Evolutionary conservation across 257 asterid genomes (phyloP), one percentile per base, ranked within the genome.

Genomic region (Primulina huaijiensis): DNA sequence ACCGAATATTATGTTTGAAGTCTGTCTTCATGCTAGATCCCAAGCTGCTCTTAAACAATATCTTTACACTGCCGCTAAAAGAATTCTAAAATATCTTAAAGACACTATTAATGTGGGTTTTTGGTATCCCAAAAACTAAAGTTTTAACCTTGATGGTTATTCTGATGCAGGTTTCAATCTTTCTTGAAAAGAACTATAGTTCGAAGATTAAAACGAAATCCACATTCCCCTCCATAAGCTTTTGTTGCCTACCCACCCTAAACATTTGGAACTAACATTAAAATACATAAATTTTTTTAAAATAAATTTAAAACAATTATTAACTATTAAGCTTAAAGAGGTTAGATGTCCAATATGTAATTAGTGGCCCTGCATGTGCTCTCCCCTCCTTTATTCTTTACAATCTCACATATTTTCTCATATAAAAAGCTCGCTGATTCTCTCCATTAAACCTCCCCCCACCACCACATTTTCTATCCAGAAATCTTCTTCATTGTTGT

Each of bases 351-450:
- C 72, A 69, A 70, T 63, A 33, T 31, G 69, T 78, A 35, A 77
- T 82, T 76, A 65, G 84, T 79, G 81, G 80, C 84, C 69, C 73
- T 88, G 83, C 97, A 90, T 86, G 92, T 90, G 97, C 90, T 80
- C 82, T 82, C 88, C 90, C 75, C 68, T 71, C 75, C 89, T 82
- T 88, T 84, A 77, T 77, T 80, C 70, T 73, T 74, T 66, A 40
- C 75, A 40, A 71, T 80, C 73, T 69, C 74, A 60, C 35, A 52
- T 12, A 2, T 52, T 64, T 70, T 30, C n/a, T 12, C 74, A 64
- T 81, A 84, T 73, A 86, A 27, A 80, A 80, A 81, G 31, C 79
- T 21, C 19, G 9, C 69, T 69, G 35, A 68, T 77, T 77, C 83
- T 78, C 82, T 62, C 60, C 71, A 40, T 4, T 78, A 29, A 4